Base-by-base conservation (phyloP, 1,284 basidiomycete genomes). In the Tetrapyrgos nigripes region DNA sequence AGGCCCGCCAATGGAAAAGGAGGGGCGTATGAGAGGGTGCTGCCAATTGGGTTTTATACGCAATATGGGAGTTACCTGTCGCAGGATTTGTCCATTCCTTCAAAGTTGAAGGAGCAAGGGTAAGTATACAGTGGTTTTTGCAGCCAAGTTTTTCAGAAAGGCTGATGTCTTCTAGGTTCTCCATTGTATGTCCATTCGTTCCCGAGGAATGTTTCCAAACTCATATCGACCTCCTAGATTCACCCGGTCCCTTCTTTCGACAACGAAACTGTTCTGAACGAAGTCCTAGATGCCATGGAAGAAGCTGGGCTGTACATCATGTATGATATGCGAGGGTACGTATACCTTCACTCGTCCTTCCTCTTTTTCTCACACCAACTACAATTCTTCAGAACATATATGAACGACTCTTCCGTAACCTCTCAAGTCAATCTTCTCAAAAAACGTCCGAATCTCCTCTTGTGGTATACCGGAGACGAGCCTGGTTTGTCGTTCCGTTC, bases 401-500 rank as follows among this genome's bases (percentile, higher is more conserved):
- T 79, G 81, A 86, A 92, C 68, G 62, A 72, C n/a, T 81, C 83
- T 2, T 77, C 82, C 1, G 85, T 92, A 26, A 83, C 80, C 1
- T 81, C 83, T 59, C 82, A 92, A 75, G 88, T 92, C 23, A 84
- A 88, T 58, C 74, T 72, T 45, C 80, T 92, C 73, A 89, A 88
- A 65, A 78, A 80, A 31, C 81, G 87, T 4, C 79, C 84, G 0
- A 91, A 90, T 62, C 78, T 93, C 17, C 76, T 93, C 8, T 73
- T 90, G 0, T 93, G 89, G 88, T 93, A 91, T 72, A 91, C 89
- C 9, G 88, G 78, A 0, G 89, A 92, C 62, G 89, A 92, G 67
- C 88, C n/a, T n/a, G n/a, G n/a, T n/a, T n/a, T n/a, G n/a, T n/a
- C n/a, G n/a, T n/a, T n/a, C n/a, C n/a, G n/a, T n/a, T n/a, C n/a